Base-by-base conservation (phyloP, 352 stramenopile species). In the Pilasporangium apinafurcum region DNA sequence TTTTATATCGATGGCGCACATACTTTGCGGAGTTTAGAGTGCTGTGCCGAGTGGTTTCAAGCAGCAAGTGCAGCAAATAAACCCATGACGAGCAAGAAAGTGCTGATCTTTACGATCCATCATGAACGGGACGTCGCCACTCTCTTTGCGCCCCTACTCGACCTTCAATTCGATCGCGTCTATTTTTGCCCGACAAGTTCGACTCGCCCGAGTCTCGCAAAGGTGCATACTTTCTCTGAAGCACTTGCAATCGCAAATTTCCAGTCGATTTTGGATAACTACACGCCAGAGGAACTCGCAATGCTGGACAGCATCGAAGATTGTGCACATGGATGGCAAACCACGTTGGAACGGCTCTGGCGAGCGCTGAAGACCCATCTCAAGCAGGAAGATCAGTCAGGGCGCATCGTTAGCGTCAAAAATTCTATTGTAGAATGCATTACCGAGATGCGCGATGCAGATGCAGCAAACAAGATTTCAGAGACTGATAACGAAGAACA, bases 1-100 rank as follows among this genome's bases (percentile, higher is more conserved):
- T 91, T 86, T 45, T 89, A 83, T 56, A 76, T 96, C 16, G 87
- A 96, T 51, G 87, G 87, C 18, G 87, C 85, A 6, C 87, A 96
- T 64, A 96, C 87, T 29, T 45, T 83, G 32, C 62, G 64, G 25
- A 95, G 82, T 44, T 62, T 96, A 12, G 65, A 76, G 48, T 83
- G 68, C 20, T 90, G 71, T 27, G 67, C 61, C 27, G 56, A 77
- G 22, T 96, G 87, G 87, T 96, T 68, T 38, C 26, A 25, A 12
- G 35, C 48, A n/a, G 38, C 33, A 37, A 37, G 25, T 6, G 44
- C 44, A n/a, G n/a, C 32, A 1, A 39, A 46, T 37, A 51, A 37
- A 22, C 30, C 39, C 10, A 20, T 35, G 6, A 22, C 44, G 18
- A 62, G 53, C 32, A 63, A 67, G 48, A 60, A 55, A 24, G 69